These are phyloP conservation scores for Sarcomyxa edulis DNA, from an alignment of 768 basidiomycete species.

Conservation along the genomic window DNA sequence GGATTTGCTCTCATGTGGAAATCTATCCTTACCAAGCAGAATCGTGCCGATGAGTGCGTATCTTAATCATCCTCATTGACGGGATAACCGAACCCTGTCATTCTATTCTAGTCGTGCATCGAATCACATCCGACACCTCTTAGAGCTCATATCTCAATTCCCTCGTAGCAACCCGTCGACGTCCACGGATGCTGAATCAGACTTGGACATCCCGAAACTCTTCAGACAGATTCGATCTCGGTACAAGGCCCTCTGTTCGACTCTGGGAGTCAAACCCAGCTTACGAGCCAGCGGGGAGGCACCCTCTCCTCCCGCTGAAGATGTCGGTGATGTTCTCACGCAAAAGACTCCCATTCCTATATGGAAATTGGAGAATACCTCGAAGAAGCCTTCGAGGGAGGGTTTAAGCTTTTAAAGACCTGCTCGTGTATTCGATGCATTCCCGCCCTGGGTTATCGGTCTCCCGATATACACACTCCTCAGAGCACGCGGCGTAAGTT, in stretches of 20 bases:
- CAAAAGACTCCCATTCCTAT: no score
- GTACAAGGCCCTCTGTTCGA: conserved; percentile 83
- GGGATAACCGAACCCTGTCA: conserved; percentile 1
- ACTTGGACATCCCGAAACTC: conserved; percentile 69
- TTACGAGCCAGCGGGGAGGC: conserved; percentile 20
- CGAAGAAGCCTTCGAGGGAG: neutral
- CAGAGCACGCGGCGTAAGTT: no score
- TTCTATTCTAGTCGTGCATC: conserved; percentile 40
- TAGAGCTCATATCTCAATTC: conserved; percentile 69
- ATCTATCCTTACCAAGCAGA: conserved; percentile 38
- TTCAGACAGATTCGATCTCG: conserved; percentile 83
- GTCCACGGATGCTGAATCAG: conserved; percentile 24
- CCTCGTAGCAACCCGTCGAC: conserved; percentile 71
- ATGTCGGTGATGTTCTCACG: no score
- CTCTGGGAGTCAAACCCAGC: conserved; percentile 58
- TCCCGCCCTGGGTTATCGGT: neutral
- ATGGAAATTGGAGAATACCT: conserved; percentile 5
- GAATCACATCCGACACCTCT: conserved; percentile 63
- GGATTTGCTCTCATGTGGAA: conserved; percentile 78
- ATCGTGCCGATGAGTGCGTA: conserved; percentile 44
- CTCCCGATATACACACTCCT: no score
- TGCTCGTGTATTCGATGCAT: neutral
- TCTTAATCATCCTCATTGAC: conserved; percentile 2
- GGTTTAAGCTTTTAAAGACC: conserved; percentile 6
- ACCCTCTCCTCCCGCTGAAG: neutral